Base-by-base conservation (phyloP, 2,329 filamentous ascomycete genomes). In the Fusarium domesticum region DNA sequence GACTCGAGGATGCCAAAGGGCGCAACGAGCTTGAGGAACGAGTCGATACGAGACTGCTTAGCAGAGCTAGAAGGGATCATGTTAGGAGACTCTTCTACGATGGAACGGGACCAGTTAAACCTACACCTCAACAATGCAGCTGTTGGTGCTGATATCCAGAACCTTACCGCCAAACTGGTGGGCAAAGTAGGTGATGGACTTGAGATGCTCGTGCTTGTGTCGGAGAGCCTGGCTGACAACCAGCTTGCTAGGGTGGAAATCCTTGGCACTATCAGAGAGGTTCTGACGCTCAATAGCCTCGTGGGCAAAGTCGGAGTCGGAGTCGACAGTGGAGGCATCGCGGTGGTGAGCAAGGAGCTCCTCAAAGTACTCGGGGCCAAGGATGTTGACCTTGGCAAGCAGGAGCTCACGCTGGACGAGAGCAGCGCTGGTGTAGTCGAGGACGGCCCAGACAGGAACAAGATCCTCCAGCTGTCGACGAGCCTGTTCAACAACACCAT, bases 91-190 rank as follows among this genome's bases (percentile, higher is more conserved):
- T 38, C n/a, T 15, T n/a, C n/a, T 2, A 17, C 7, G n/a, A 33
- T 4, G 4, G 12, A 17, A 30, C 32, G 18, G 19, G 14, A 39
- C 41, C 7, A 5, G 8, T 2, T 18, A 11, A 20, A 80, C 87
- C 79, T 80, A 92, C 88, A 98, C 70, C 71, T 98, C 93, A 48
- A 98, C 91, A 68, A 97, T 97, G 72, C 93, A 97, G 73, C 95
- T 97, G 71, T 89, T 96, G 41, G 89, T 96, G 76, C 90, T 96
- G 61, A 98, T 97, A 69, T 98, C 93, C 60, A 98, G 71, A 18
- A 98, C 88, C 74, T 98, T 98, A 54, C 93, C 93, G 45, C 91
- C 91, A 62, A 98, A 98, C 64, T 98, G 93, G 73, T 98, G 93
- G 15, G 92, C 85, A 65, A 98, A 83, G 70, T 95, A 93, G 44